Evolutionary conservation across 2,329 filamentous ascomycete species (phyloP), one percentile per base, ranked within the genome.

Genomic region (Onygenales sp.): DNA sequence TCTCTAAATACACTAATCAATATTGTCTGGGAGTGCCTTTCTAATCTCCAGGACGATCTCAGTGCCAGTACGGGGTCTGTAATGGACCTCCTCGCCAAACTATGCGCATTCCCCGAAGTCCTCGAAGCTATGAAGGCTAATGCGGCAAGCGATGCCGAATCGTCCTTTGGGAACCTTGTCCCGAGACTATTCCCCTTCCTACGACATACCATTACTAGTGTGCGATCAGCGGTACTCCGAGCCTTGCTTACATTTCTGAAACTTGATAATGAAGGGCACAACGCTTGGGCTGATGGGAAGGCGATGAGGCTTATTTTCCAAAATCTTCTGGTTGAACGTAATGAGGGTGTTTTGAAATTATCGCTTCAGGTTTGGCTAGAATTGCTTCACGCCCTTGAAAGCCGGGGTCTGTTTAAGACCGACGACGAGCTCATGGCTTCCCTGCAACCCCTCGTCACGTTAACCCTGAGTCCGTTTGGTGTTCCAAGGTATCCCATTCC

Each of bases 11-110:
- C 81, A 33, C 81, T 98, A 41, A 95, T 96, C 69, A 86, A 87
- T 65, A 95, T 97, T 55, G 91, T 98, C 32, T 98, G 93, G 93
- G 88, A 95, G 64, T 97, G 93, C 73, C 77, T 98, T 27, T 95
- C 92, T 3, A 94, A 95, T 66, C 77, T 98, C n/a, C 91, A 92
- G 59, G 93, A 98, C 66, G 93, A 98, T 66, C 78, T 98, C 14
- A 97, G 91, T 68, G 93, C 93, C 3, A 97, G 93, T 68, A 98
- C 94, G 8, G 93, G 93, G 47, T 94, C 90, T 54, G 95, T 98
- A 52, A 98, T 98, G 94, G 94, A 98, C 68, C 80, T 98, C 42
- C 78, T 98, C 14, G 93, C 94, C 11, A 97, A 93, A 56, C 82
- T 98, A 2, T 98, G 93, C 73, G 87, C 90, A 58, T 98, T 96